Percentiles rank a stretch among this genome's conserved stretches.
Evolutionary conservation across 2,329 filamentous ascomycete species (phyloP).

Genomic region (Exophiala mesophila): DNA sequence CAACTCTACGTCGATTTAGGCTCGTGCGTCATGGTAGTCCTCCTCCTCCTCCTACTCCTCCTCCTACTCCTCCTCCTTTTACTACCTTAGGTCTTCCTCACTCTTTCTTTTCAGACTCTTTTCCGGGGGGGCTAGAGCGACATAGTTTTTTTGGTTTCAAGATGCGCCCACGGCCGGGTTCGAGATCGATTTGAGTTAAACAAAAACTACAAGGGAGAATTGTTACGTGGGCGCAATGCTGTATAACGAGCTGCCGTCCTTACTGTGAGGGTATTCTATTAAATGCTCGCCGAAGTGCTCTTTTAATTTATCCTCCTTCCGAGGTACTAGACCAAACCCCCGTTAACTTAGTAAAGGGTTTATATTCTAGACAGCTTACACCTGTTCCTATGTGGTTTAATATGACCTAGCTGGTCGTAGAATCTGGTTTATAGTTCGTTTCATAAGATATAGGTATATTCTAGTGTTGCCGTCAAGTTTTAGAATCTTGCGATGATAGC

Average conservation of each 20-base stretch:
- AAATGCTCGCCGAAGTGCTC: neutral
- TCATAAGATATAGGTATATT: constrained; percentile 1
- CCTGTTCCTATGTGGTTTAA: neutral
- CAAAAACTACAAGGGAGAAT: constrained; percentile 1
- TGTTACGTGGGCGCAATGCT: neutral
- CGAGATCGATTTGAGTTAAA: constrained; percentile 1
- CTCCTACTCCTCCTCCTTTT: too few species aligned
- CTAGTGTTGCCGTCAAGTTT: constrained; percentile 1
- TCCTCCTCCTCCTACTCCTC: too few species aligned
- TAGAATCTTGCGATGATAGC: constrained; percentile 1
- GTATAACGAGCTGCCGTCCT: constrained; percentile 1
- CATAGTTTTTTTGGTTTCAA: neutral
- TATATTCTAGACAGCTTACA: constrained; percentile 1
- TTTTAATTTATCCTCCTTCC: constrained; percentile 1
- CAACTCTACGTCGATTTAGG: constrained; percentile 1
- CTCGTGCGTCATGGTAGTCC: neutral
- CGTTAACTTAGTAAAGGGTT: neutral
- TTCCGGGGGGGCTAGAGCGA: neutral
- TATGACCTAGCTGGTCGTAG: neutral
- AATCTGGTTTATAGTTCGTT: neutral
- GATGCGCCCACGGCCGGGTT: neutral
- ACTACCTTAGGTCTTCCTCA: constrained; percentile 1
- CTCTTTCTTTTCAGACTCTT: constrained; percentile 1
- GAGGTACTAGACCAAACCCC: neutral
- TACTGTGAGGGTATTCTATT: constrained; percentile 1